Evolutionary conservation across 176 grass and related monocot genomes (phyloP).

Genomic region (Eleusine indica): DNA sequence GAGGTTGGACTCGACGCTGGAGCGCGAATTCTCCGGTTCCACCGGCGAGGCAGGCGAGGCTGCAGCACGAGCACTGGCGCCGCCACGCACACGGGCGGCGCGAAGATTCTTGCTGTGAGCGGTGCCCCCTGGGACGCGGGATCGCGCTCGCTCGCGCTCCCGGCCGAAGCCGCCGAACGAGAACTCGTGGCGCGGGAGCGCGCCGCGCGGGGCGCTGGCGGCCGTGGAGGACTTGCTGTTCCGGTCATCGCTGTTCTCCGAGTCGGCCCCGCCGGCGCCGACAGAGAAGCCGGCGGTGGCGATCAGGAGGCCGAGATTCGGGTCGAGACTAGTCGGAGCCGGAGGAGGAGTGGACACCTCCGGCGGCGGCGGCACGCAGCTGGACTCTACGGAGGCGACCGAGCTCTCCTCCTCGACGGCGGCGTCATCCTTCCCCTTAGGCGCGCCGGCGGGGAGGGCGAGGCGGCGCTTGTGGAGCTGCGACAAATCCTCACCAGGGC

Average conservation of each 20-base stretch:
- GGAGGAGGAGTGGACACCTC: conserved; percentile 41
- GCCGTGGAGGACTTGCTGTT: conserved; percentile 72
- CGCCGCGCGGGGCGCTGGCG: conserved; percentile 43
- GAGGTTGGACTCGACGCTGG: conserved; percentile 60
- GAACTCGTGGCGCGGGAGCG: conserved; percentile 48
- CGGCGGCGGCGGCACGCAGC: conserved; percentile 19
- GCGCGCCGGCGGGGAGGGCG: conserved; percentile 22
- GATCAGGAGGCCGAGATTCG: conserved; percentile 58
- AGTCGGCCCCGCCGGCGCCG: conserved; percentile 66
- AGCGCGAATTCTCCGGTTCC: conserved; percentile 78
- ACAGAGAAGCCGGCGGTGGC: conserved; percentile 70
- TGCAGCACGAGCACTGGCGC: conserved; percentile 23
- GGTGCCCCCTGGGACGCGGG: conserved; percentile 23
- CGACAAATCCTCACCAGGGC: conserved; percentile 35
- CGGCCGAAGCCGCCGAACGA: conserved; percentile 43
- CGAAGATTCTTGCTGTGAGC: conserved; percentile 44
- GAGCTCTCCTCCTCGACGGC: conserved; percentile 60
- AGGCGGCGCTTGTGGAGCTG: conserved; percentile 74
- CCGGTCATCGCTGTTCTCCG: conserved; percentile 90
- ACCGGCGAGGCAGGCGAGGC: background rate
- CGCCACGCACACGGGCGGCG: conserved; percentile 33
- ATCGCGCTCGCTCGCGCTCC: conserved; percentile 50
- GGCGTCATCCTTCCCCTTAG: conserved; percentile 48
- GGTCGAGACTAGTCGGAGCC: conserved; percentile 39
- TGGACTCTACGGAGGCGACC: conserved; percentile 73